Base-by-base conservation (phyloP, 2,329 filamentous ascomycete species). In the Ilyonectria destructans region DNA sequence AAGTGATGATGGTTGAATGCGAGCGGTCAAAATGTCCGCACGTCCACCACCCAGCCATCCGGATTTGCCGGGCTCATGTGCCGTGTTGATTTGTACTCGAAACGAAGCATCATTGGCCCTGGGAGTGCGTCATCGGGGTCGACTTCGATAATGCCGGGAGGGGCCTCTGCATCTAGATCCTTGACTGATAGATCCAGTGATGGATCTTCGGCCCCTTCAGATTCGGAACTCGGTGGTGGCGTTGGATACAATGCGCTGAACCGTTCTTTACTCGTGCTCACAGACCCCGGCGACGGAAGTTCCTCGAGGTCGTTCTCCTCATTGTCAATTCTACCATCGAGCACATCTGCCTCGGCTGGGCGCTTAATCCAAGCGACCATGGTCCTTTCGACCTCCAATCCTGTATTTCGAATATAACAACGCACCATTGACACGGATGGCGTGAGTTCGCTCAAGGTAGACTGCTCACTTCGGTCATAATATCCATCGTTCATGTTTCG, bases 391-490 rank as follows among this genome's bases (percentile, higher is more conserved):
- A 92, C 94, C 81, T 35, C 33, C 33, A 35, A 35, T 35, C 33
- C 33, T 35, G 33, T 35, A 35, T 96, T 97, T 56, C 95, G 91
- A 80, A 98, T 91, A 71, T 93, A 86, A 80, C 97, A 97, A 65
- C 95, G 87, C 56, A 92, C 93, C 1, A 90, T 89, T 6, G 93
- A 94, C 43, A 98, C 91, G 64, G 93, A 92, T 69, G 93, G 92
- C 64, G 97, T 95, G 57, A 97, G 83, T 62, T 92, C 87, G 75
- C 97, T 94, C 71, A 98, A 94, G 45, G 92, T 90, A 58, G 89
- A 90, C 78, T 98, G 95, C 4, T 97, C 91, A 69, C 94, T 91
- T 72, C 92, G 93, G 78, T 98, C 95, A 79, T 97, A 98, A 81
- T 94, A 95, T n/a, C 97, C 93, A 45, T 96, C 91, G 48, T 96